Percentiles rank a stretch among this genome's conserved stretches.
Conservation (phyloP, 2,329 filamentous ascomycete species). For the Xylaria sp. region DNA sequence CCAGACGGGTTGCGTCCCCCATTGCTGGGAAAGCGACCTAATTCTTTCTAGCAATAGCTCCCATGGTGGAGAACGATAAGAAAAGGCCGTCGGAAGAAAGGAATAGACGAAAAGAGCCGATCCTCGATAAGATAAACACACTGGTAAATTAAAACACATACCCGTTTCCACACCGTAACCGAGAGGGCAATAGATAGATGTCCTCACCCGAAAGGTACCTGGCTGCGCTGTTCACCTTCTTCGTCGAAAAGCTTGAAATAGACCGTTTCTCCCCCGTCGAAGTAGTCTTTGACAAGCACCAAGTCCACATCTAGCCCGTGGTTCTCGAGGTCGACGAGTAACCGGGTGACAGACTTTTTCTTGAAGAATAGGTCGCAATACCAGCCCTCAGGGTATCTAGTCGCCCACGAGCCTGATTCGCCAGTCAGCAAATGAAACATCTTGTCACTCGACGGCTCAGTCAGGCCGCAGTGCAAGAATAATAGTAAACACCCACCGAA, state of each 20-base stretch:
- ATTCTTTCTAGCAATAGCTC: background rate
- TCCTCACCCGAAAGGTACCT: background rate
- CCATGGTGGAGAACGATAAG: too few relatives aligned
- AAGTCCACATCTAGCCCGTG: conserved; percentile 16
- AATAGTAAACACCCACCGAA: conserved; percentile 3
- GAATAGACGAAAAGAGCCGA: too few relatives aligned
- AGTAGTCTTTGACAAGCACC: conserved; percentile 29
- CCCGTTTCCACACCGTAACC: background rate
- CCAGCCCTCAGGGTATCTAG: conserved; percentile 14
- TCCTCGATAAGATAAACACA: too few relatives aligned
- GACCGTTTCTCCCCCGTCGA: conserved; percentile 32
- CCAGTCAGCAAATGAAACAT: conserved; percentile 1
- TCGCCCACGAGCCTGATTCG: background rate
- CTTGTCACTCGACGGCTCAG: background rate
- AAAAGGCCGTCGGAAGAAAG: too few relatives aligned
- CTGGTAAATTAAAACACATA: too few relatives aligned
- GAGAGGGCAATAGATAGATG: background rate
- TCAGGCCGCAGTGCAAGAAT: too few relatives aligned
- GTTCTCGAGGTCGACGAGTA: conserved; percentile 26
- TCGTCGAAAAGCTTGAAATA: conserved; percentile 25
- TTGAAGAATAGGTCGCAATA: conserved; percentile 28
- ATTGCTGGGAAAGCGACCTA: background rate
- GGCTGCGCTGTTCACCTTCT: conserved; percentile 2
- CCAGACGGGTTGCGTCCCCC: background rate
- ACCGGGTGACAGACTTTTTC: conserved; percentile 25